Conservation (phyloP, 2,329 filamentous ascomycete species). For the Aspergillus ochraceoroseus region DNA sequence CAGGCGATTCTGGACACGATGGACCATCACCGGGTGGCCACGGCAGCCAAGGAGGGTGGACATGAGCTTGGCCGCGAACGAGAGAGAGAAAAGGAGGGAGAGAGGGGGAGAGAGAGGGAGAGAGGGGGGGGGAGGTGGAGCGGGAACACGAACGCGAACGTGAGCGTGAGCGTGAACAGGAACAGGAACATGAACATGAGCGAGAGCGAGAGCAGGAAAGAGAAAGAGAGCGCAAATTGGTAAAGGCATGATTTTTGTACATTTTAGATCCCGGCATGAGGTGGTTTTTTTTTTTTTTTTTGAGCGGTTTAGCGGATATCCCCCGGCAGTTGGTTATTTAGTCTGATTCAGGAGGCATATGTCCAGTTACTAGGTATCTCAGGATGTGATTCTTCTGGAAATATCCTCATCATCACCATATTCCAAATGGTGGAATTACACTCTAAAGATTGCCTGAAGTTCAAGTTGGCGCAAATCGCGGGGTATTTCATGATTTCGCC, state of each 20-base stretch:
- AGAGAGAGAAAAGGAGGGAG: slow-evolving; percentile 22
- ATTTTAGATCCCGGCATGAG: slow-evolving; percentile 10
- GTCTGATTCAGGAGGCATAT: too few relatives aligned
- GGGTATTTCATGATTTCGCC: too few relatives aligned
- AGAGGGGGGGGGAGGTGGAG: slow-evolving; percentile 26
- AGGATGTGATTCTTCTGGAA: too few relatives aligned
- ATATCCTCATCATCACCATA: too few relatives aligned
- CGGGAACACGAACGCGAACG: slow-evolving; percentile 19
- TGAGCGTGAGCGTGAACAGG: slow-evolving; percentile 16
- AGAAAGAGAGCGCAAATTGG: slow-evolving; percentile 31
- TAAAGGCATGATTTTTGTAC: slow-evolving; percentile 24
- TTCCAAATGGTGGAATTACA: too few relatives aligned
- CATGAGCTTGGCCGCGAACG: slow-evolving; percentile 18
- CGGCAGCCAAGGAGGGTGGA: slow-evolving; percentile 25
- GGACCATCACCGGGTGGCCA: slow-evolving; percentile 37
- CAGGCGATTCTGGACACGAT: slow-evolving; percentile 44
- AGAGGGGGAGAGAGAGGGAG: slow-evolving; percentile 28
- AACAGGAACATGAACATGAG: slow-evolving; percentile 18
- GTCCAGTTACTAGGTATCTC: too few relatives aligned
- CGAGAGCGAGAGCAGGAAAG: slow-evolving; percentile 22
- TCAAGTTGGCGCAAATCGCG: too few relatives aligned
- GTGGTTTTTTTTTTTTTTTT: slow-evolving; percentile 14
- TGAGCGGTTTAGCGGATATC: slow-evolving; percentile 28
- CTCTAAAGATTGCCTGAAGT: too few relatives aligned
- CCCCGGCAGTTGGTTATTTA: slow-evolving; percentile 14